Conservation (phyloP, 1,139 yeast genomes). For the Sugiyamaella sp. region DNA sequence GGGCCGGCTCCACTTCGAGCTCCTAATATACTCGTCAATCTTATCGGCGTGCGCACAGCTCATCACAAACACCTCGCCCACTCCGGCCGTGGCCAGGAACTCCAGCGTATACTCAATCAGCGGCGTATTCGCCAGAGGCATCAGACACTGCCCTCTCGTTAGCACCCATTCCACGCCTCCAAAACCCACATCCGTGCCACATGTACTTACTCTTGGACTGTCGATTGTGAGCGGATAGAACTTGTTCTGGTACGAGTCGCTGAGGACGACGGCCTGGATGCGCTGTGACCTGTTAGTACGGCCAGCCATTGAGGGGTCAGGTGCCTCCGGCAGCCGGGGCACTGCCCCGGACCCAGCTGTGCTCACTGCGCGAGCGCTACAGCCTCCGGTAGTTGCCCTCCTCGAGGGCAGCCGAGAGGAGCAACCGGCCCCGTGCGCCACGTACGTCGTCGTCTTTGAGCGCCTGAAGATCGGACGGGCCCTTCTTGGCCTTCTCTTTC, state of each 20-base stretch:
- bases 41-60: slow-evolving; percentile 91
- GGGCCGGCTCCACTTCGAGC: slow-evolving; percentile 75
- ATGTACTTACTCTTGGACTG: slow-evolving; percentile 62
- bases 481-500: slow-evolving; percentile 34
- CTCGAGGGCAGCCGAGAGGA: not conserved
- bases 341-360: not conserved
- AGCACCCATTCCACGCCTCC: too few species aligned
- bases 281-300: slow-evolving; percentile 39
- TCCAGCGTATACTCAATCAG: slow-evolving; percentile 92
- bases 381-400: not conserved
- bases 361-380: too few species aligned
- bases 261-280: slow-evolving; percentile 89
- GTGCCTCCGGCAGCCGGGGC: too few species aligned
- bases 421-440: not conserved
- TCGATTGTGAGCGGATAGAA: slow-evolving; percentile 89
- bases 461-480: slow-evolving; percentile 46
- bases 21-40: slow-evolving; percentile 76
- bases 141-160: slow-evolving; percentile 55
- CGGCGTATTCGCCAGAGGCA: slow-evolving; percentile 92
- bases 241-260: slow-evolving; percentile 89
- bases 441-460: slow-evolving; percentile 21
- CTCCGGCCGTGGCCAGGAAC: slow-evolving; percentile 88
- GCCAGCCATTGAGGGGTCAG: too few species aligned
- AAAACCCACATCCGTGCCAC: too few species aligned
- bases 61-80: slow-evolving; percentile 84